Base-by-base conservation (phyloP, 1,284 basidiomycete genomes). In the Cutaneotrichosporon sp. region DNA sequence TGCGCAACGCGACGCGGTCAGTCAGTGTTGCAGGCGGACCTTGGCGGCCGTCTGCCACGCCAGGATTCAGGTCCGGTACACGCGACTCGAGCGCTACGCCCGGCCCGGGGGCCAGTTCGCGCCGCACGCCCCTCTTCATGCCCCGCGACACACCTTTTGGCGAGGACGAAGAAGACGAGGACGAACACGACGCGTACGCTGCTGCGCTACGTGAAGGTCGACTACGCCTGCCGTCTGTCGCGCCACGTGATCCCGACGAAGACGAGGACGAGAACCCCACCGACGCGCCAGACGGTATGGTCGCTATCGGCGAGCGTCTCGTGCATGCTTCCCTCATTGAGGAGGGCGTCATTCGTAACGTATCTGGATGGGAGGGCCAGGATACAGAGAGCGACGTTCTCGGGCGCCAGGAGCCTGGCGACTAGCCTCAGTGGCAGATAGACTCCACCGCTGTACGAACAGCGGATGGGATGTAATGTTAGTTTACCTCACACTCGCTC, bases 111-210 rank as follows among this genome's bases (percentile, higher is more conserved):
- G 30, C 37, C 4, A 20, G 38, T 23, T 21, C 15, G 30, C 18
- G 26, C 17, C 18, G 49, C 3, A 71, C 70, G 13, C 72, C 72
- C 1, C 50, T 74, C 43, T 74, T 74, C 58, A 66, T 72, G 35
- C 63, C 68, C 3, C 45, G 61, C 8, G 68, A 68, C 51, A 71
- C 70, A 21, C 68, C 70, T 9, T 71, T 72, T 39, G 71, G 61
- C 13, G 58, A 64, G 17, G 69, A 73, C 54, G 72, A 73, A 40
- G 72, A 73, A 39, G 70, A 73, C 47, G 70, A 71, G 56, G 69
- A 72, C 48, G 69, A 61, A n/a, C 72, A 74, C 45, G 64, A 69
- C 46, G 64, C 56, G 13, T 74, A 70, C 51, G 64, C 65, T 14
- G 56, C 58, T 12, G 69, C 68, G 1, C 51, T 74, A 17, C 40